These are phyloP conservation scores for Yamadazyma dendronema DNA, from an alignment of 1,139 yeast genomes.

Conservation along the genomic window DNA sequence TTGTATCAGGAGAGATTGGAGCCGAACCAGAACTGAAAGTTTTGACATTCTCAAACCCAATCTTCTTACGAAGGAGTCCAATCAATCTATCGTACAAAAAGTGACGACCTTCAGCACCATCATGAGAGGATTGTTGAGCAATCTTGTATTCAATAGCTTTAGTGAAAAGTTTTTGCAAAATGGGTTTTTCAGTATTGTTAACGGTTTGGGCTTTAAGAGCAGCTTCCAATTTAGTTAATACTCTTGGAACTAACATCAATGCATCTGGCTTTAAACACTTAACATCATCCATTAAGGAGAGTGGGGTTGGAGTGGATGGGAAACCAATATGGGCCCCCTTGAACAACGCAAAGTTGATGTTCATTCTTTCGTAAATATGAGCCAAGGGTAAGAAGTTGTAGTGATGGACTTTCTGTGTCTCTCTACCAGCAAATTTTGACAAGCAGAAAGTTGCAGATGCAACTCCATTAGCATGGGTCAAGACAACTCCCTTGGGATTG, in stretches of 20 bases:
- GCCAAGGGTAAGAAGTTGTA: constrained; percentile 28
- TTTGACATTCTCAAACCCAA: constrained; percentile 55
- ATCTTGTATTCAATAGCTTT: constrained; percentile 32
- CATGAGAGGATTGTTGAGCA: constrained; percentile 27
- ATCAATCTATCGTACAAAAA: constrained; percentile 48
- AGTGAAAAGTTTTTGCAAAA: constrained; percentile 22
- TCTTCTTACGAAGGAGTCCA: constrained; percentile 49
- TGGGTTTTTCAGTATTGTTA: constrained; percentile 38
- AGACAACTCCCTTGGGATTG: constrained; percentile 69
- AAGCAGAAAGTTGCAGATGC: constrained; percentile 42
- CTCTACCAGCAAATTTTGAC: constrained; percentile 5
- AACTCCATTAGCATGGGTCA: constrained; percentile 54
- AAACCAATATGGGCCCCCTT: constrained; percentile 43
- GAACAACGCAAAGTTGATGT: constrained; percentile 26
- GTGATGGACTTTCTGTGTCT: constrained; percentile 6
- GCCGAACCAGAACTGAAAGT: constrained; percentile 66
- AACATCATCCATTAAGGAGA: constrained; percentile 56
- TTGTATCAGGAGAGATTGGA: constrained; percentile 62
- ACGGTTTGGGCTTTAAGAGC: constrained; percentile 44
- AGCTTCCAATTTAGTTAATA: constrained; percentile 60
- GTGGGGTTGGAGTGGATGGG: constrained; percentile 44
- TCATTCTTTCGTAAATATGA: constrained; percentile 42
- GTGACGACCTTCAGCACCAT: constrained; percentile 30
- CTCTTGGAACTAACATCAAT: constrained; percentile 63
- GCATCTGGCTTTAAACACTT: constrained; percentile 51